Conservation (phyloP, 805 yeast genomes). For the Ogataea salicorniae region DNA sequence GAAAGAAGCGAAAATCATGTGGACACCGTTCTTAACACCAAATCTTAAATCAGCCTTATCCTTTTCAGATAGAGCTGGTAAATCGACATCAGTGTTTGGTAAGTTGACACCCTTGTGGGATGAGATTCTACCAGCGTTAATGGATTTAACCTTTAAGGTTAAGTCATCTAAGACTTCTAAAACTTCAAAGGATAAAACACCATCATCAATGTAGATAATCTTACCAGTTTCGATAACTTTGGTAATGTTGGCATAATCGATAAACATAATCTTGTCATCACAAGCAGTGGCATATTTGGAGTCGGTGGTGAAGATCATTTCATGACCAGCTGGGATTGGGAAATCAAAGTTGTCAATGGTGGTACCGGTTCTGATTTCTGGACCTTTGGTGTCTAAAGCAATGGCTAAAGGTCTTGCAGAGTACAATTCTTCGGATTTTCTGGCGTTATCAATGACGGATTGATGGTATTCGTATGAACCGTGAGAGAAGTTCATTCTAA, state of each 20-base stretch:
- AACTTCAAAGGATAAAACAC: conserved; percentile 94
- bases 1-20: conserved; percentile 98
- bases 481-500: conserved; percentile 98
- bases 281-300: conserved; percentile 65
- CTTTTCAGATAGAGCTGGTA: conserved; percentile 97
- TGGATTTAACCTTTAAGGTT: conserved; percentile 81
- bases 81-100: conserved; percentile 98
- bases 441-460: conserved; percentile 91
- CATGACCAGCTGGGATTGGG: conserved; percentile 81
- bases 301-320: conserved; percentile 91
- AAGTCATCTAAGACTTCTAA: conserved; percentile 71
- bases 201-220: conserved; percentile 94
- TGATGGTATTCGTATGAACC: conserved; percentile 98
- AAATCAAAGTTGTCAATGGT: conserved; percentile 75
- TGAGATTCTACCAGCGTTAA: conserved; percentile 92
- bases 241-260: conserved; percentile 95
- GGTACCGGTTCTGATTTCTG: conserved; percentile 98
- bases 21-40: conserved; percentile 96
- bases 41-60: conserved; percentile 87
- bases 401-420: conserved; percentile 97
- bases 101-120: conserved; percentile 99
- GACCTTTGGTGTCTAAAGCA: conserved; percentile 99
- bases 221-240: conserved; percentile 85
- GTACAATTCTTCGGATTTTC: conserved; percentile 85
- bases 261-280: conserved; percentile 77